A percentile compares a stretch with the other conserved stretches of the same genome.
These are phyloP conservation scores for Psidium guajava DNA, from an alignment of 345 rosid species.

Conservation along the genomic window DNA sequence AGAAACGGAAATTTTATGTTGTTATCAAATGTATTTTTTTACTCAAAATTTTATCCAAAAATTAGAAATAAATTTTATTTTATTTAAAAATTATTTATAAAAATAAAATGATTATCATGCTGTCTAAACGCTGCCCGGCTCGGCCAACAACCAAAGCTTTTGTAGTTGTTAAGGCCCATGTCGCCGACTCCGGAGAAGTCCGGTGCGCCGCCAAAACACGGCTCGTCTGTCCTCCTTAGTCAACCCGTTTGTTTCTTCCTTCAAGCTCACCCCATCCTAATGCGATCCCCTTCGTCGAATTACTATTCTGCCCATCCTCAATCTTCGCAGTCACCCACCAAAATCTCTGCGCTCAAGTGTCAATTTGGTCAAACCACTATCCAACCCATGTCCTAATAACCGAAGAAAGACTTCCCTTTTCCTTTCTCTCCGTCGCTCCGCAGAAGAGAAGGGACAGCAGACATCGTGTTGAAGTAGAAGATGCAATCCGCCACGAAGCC, in stretches of 20 bases:
- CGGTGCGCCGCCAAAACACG: neutral
- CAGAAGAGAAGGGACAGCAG: neutral
- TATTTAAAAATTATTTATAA: no score
- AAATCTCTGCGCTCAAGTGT: neutral
- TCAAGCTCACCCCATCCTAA: conserved; percentile 1
- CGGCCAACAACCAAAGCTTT: no score
- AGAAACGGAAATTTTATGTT: no score
- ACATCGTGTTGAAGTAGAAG: neutral
- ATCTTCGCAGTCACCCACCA: neutral
- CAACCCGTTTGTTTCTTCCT: neutral
- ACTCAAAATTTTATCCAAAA: no score
- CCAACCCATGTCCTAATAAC: neutral
- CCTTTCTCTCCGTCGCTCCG: neutral
- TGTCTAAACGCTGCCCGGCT: no score
- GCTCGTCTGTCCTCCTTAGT: no score
- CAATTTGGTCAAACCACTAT: neutral
- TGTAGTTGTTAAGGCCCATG: neutral
- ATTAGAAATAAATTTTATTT: no score
- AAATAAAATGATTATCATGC: no score
- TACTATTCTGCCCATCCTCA: neutral
- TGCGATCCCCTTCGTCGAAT: neutral
- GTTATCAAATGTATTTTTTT: no score
- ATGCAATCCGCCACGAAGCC: conserved; percentile 56
- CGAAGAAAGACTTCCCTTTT: neutral
- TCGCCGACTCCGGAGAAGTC: neutral